Evolutionary conservation across 768 basidiomycete genomes (phyloP), one percentile per base, ranked within the genome.

Genomic region (Hirschioporus abietinus): DNA sequence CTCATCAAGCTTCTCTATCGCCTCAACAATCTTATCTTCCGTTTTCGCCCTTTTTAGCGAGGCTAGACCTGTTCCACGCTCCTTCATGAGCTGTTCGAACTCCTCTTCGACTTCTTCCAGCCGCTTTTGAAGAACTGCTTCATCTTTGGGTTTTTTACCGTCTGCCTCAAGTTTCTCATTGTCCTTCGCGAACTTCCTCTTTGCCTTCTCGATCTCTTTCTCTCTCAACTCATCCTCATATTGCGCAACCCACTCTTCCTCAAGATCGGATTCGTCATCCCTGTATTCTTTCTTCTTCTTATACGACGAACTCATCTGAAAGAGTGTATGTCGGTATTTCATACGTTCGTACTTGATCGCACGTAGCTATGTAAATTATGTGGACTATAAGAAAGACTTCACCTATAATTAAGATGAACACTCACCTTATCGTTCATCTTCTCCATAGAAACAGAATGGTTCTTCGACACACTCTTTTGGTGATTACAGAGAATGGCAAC

Each of bases 401-500:
- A 63, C 30, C 36, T 27, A 42, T 27, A 1, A 65, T 20, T 36
- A 15, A 36, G 35, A 64, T n/a, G 36, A 35, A 57, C 60, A 63
- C 9, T 84, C 20, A 95, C 96, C 83, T 93, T 95, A 74, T 97
- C 88, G 18, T 83, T 84, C 87, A 98, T 91, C 79, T 93, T 98
- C 72, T 91, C 90, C 93, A 99, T 97, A 8, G 91, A 91, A 68
- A 92, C 90, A 35, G 91, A 92, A 72, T 97, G 95, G 5, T 89
- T 91, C 80, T 98, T 99, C 58, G 93, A 91, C 0, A 90, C 95
- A 66, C 88, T 89, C 77, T 95, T 86, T 77, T 99, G 96, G 92
- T 99, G 97, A 84, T 99, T 99, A 83, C 97, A 99, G 42, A 99
- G 82, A 68, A 99, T 94, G 68, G 97, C 97, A 18, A 99, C 97